phyloP scores from a whole-genome alignment of 176 grass and related monocot genomes.

The Chloris gayana region DNA sequence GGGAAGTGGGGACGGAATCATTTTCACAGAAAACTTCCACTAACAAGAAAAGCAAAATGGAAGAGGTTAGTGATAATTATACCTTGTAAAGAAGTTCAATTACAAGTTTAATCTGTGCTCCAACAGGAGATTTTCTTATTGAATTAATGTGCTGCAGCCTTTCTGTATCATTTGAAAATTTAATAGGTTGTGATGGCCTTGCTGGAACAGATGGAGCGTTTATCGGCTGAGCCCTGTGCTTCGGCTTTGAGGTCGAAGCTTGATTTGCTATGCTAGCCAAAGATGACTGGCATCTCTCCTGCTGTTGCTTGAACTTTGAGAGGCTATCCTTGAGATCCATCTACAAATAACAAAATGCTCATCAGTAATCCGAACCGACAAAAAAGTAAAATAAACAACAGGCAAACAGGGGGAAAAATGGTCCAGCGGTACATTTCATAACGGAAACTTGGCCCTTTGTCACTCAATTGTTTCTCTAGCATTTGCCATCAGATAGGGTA shows the following conservation, averaged over 20 bases:
- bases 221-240: conserved; percentile 52
- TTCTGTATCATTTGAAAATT: conserved; percentile 94
- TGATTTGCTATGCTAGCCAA: conserved; percentile 60
- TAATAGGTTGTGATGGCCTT: conserved; percentile 49
- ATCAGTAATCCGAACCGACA: background rate
- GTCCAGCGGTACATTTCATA: background rate
- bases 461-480: background rate
- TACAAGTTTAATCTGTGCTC: conserved; percentile 81
- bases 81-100: conserved; percentile 88
- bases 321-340: conserved; percentile 90
- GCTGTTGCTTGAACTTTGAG: conserved; percentile 85
- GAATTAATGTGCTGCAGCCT: conserved; percentile 83
- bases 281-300: conserved; percentile 82
- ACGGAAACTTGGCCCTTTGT: background rate
- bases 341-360: conserved; percentile 15
- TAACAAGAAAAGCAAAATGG: background rate
- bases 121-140: conserved; percentile 79
- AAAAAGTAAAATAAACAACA: background rate
- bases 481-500: background rate
- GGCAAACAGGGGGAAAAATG: too few species aligned
- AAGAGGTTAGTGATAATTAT: background rate
- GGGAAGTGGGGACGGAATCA: too few species aligned
- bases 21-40: too few species aligned
- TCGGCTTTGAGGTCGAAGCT: conserved; percentile 49
- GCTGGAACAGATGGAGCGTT: conserved; percentile 49